Percentiles rank a stretch among this genome's conserved stretches.
phyloP scores from a whole-genome alignment of 2,329 filamentous ascomycete species.

The Hypomyces perniciosus region DNA sequence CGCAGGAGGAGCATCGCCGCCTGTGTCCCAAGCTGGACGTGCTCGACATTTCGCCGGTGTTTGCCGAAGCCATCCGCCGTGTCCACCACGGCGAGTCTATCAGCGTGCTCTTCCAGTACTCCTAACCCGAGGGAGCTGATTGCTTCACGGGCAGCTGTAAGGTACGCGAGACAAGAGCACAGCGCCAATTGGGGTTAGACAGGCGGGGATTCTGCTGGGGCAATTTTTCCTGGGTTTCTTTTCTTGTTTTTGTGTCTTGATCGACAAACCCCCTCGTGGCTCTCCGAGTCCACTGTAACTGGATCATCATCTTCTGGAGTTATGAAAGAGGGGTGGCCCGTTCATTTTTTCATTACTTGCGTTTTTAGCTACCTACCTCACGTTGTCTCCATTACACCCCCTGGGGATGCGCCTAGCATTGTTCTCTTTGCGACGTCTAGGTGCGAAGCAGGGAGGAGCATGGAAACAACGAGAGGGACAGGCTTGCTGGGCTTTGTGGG shows the following conservation, averaged over 20 bases:
- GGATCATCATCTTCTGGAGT: neutral
- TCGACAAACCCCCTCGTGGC: neutral
- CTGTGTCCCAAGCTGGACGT: constrained; percentile 85
- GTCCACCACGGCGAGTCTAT: constrained; percentile 98
- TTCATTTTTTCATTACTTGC: neutral
- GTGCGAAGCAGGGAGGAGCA: neutral
- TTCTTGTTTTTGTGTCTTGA: neutral
- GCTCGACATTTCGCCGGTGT: constrained; percentile 81
- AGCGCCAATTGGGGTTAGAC: constrained; percentile 5
- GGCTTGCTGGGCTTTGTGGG: neutral
- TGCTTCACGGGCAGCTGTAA: neutral
- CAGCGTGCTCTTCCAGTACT: constrained; percentile 70
- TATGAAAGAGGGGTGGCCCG: neutral
- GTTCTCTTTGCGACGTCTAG: neutral
- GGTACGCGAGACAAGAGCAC: neutral
- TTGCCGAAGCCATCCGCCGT: constrained; percentile 90
- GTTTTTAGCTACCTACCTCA: neutral
- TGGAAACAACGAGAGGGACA: neutral
- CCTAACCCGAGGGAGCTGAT: constrained; percentile 14
- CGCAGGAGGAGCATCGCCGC: constrained; percentile 73
- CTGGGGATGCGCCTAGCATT: neutral
- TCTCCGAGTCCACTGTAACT: neutral
- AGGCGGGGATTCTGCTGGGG: constrained; percentile 2
- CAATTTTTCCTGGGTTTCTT: constrained; percentile 2
- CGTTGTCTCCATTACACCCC: neutral